A percentile compares a stretch with the other conserved stretches of the same genome.
These are phyloP conservation scores for Funneliformis mosseae DNA, from an alignment of 192 early-diverging fungal species.

Conservation along the genomic window DNA sequence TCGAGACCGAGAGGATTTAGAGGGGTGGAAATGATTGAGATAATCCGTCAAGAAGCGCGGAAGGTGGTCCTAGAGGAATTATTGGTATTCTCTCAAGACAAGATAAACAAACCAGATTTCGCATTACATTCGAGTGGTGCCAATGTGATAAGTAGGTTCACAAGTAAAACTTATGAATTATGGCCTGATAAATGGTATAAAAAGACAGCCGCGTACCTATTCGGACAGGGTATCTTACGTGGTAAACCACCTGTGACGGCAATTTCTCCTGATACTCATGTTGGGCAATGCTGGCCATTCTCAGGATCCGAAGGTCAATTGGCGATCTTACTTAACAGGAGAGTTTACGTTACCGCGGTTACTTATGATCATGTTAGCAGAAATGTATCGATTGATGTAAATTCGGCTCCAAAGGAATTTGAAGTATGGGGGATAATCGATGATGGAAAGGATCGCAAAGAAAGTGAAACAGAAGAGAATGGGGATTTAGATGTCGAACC, in stretches of 20 bases:
- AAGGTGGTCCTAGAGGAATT: slow-evolving; percentile 60
- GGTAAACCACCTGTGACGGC: slow-evolving; percentile 31
- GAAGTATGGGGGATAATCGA: slow-evolving; percentile 60
- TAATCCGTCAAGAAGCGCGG: slow-evolving; percentile 2
- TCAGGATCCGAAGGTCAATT: slow-evolving; percentile 60
- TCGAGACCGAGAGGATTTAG: not conserved
- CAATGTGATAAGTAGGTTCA: slow-evolving; percentile 59
- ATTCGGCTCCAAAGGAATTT: slow-evolving; percentile 61
- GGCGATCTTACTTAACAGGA: slow-evolving; percentile 59
- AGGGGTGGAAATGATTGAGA: not conserved
- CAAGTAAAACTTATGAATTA: slow-evolving; percentile 43
- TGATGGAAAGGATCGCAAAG: not conserved
- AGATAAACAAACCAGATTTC: slow-evolving; percentile 64
- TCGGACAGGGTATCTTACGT: not conserved
- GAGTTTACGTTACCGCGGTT: slow-evolving; percentile 58
- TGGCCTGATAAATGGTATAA: not conserved
- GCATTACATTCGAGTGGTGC: slow-evolving; percentile 66
- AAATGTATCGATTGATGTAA: slow-evolving; percentile 55
- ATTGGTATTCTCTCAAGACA: slow-evolving; percentile 56
- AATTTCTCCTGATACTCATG: slow-evolving; percentile 47
- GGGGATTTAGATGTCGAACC: not conserved
- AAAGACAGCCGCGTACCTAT: not conserved
- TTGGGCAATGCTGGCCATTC: slow-evolving; percentile 79
- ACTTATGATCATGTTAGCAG: slow-evolving; percentile 69
- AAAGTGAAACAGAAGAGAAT: slow-evolving; percentile 26